Evolutionary conservation across 495 filamentous ascomycete genomes (phyloP).

Genomic region (Aspergillus cavernicola): DNA sequence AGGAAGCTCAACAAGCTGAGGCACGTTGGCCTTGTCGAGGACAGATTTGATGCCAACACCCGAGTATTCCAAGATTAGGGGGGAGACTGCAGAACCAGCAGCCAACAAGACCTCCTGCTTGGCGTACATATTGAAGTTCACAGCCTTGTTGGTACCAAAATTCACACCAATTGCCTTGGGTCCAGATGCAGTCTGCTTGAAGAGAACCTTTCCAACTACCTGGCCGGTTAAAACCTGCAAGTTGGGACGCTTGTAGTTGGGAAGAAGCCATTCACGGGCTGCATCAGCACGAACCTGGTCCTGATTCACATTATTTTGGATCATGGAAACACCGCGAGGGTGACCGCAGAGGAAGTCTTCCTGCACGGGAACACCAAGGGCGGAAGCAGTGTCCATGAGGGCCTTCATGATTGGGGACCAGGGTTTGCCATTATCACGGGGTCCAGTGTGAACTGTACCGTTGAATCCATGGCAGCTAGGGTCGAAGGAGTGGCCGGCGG

Average conservation of each 20-base stretch:
- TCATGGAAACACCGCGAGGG: conserved; percentile 29
- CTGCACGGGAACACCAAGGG: conserved; percentile 16
- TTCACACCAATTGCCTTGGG: conserved; percentile 25
- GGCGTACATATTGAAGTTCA: conserved; percentile 30
- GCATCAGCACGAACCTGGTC: conserved; percentile 33
- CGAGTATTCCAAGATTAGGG: conserved; percentile 46
- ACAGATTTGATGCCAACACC: conserved; percentile 36
- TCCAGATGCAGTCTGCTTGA: conserved; percentile 15
- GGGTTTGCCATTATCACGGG: conserved; percentile 17
- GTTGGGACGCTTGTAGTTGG: conserved; percentile 38
- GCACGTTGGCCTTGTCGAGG: conserved; percentile 42
- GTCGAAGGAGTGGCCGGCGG: conserved; percentile 21
- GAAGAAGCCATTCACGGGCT: conserved; percentile 48
- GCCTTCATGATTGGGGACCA: conserved; percentile 21
- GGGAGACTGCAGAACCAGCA: conserved; percentile 52
- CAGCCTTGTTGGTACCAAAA: conserved; percentile 30
- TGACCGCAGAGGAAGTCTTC: conserved; percentile 23
- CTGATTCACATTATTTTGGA: conserved; percentile 20
- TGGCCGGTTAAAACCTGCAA: conserved; percentile 44
- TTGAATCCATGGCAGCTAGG: conserved; percentile 23
- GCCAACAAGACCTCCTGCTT: conserved; percentile 52
- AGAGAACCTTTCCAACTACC: conserved; percentile 39
- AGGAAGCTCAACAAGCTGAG: conserved; percentile 51
- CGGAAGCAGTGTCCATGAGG: conserved; percentile 20
- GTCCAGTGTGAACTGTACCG: conserved; percentile 24